phyloP scores from a whole-genome alignment of 441 rosid genomes.

The Euphorbia corollata region DNA sequence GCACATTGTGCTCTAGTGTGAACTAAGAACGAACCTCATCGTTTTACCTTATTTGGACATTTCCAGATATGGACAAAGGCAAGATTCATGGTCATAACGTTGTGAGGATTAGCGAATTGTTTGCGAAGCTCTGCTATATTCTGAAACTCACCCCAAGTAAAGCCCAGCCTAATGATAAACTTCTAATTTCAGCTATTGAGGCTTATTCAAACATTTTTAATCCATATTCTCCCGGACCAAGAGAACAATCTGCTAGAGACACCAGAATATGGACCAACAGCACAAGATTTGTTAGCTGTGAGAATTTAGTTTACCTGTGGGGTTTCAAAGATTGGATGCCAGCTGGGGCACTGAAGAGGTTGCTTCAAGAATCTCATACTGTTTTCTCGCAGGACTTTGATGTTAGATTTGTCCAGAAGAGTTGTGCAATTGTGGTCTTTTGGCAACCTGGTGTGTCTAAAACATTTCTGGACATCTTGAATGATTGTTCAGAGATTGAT shows the following conservation, averaged over 20 bases:
- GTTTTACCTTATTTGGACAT: slow-evolving; percentile 19
- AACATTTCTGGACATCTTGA: slow-evolving; percentile 39
- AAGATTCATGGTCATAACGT: slow-evolving; percentile 55
- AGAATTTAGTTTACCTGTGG: slow-evolving; percentile 70
- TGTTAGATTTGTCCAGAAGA: slow-evolving; percentile 49
- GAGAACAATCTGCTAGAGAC: slow-evolving; percentile 33
- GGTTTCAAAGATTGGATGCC: slow-evolving; percentile 45
- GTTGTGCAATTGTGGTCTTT: slow-evolving; percentile 71
- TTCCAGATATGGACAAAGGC: slow-evolving; percentile 33
- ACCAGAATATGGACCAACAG: slow-evolving; percentile 51
- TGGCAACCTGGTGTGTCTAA: slow-evolving; percentile 41
- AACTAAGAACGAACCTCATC: slow-evolving; percentile 13
- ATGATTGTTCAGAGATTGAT: slow-evolving; percentile 28
- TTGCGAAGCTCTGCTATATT: slow-evolving; percentile 55
- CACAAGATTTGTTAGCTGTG: slow-evolving; percentile 44
- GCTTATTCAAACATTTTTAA: slow-evolving; percentile 30
- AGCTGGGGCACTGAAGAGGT: slow-evolving; percentile 48
- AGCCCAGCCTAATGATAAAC: slow-evolving; percentile 25
- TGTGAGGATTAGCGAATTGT: slow-evolving; percentile 55
- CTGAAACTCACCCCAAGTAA: slow-evolving; percentile 34
- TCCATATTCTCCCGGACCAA: slow-evolving; percentile 21
- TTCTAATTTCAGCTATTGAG: slow-evolving; percentile 27
- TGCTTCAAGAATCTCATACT: slow-evolving; percentile 46
- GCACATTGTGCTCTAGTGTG: neutral
- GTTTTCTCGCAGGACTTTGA: slow-evolving; percentile 45